phyloP scores from a whole-genome alignment of 176 grass and related monocot genomes.

The Ampelocalamus luodianensis region DNA sequence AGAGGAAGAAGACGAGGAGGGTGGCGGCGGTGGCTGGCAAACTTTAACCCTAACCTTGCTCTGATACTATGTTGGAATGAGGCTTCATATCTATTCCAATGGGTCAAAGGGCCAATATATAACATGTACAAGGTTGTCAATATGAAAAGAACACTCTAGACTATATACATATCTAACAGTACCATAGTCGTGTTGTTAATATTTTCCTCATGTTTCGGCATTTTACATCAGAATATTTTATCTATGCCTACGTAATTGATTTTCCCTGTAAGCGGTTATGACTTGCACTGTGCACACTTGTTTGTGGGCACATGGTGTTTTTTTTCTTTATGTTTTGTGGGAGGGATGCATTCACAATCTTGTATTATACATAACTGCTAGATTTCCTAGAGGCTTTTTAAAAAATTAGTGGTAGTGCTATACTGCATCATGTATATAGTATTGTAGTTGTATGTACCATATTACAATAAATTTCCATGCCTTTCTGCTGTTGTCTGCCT shows the following conservation, averaged over 20 bases:
- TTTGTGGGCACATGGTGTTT: background rate
- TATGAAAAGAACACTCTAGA: too few relatives aligned
- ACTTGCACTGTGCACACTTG: background rate
- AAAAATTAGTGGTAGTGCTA: background rate
- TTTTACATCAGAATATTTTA: background rate
- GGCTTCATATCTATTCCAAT: too few relatives aligned
- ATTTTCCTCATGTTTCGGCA: background rate
- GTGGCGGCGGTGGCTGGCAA: too few relatives aligned
- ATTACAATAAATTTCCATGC: background rate
- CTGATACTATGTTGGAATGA: too few relatives aligned
- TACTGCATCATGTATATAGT: background rate
- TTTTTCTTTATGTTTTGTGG: slow-evolving; percentile 6
- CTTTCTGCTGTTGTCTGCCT: slow-evolving; percentile 18
- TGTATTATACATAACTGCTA: slow-evolving; percentile 23
- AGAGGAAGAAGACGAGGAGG: too few relatives aligned
- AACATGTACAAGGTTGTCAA: too few relatives aligned
- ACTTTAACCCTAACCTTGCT: background rate
- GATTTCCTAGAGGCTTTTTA: slow-evolving; percentile 4
- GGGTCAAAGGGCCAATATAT: too few relatives aligned
- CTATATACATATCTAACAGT: background rate
- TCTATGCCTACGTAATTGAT: background rate
- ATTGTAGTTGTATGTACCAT: background rate
- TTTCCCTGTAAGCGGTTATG: slow-evolving; percentile 8
- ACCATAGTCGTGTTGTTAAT: background rate
- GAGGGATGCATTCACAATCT: slow-evolving; percentile 21